A percentile compares a stretch with the other conserved stretches of the same genome.
Conservation (phyloP, 2,329 filamentous ascomycete species). For the Cytospora schulzeri region DNA sequence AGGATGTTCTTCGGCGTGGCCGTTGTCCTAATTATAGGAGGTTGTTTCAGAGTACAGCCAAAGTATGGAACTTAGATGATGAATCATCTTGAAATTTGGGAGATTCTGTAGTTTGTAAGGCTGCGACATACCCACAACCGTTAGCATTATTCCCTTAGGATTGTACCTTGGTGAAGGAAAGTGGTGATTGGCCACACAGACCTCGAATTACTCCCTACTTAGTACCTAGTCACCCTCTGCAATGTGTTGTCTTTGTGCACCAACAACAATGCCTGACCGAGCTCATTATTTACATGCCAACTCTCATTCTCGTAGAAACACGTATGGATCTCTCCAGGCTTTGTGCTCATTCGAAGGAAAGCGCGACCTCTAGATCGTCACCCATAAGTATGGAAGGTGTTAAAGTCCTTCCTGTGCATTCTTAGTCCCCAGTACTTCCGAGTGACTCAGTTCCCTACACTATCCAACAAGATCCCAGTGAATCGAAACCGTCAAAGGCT, state of each 20-base stretch:
- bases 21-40: not conserved
- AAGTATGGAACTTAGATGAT: not conserved
- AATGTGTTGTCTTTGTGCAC: conserved; percentile 20
- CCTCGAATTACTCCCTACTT: not conserved
- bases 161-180: conserved; percentile 1
- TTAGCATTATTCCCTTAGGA: conserved; percentile 12
- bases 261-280: conserved; percentile 12
- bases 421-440: not conserved
- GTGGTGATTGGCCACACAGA: not conserved
- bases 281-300: not conserved
- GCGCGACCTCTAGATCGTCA: not conserved
- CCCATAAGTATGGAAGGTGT: not conserved
- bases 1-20: not conserved
- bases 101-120: not conserved
- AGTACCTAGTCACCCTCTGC: not conserved
- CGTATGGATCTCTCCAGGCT: not conserved
- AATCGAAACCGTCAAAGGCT: too few species aligned
- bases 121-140: not conserved
- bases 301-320: conserved; percentile 3
- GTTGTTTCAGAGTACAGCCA: not conserved
- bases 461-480: not conserved
- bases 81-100: not conserved
- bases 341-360: not conserved
- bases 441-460: not conserved
- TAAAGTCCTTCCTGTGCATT: too few species aligned